Evolutionary conservation across 495 filamentous ascomycete genomes (phyloP).

Genomic region (Penicillium waksmanii): DNA sequence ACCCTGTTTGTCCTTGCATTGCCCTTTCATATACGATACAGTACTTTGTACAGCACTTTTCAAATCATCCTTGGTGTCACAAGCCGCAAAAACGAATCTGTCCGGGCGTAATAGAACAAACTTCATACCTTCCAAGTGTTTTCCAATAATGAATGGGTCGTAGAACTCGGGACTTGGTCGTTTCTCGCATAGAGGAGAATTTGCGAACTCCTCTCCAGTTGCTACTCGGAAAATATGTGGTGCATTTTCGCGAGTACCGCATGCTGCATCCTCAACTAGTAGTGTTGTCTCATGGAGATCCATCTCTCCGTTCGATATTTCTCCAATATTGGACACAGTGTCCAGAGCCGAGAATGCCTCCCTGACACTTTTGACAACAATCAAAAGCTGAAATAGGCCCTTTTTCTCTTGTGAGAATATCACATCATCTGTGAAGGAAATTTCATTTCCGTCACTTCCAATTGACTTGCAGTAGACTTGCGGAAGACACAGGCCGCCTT

Average conservation of each 20-base stretch:
- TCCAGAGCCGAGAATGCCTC: conserved; percentile 15
- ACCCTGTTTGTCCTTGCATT: neutral
- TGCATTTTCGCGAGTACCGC: neutral
- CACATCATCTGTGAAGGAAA: conserved; percentile 34
- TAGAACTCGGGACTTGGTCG: conserved; percentile 26
- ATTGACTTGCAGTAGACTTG: conserved; percentile 36
- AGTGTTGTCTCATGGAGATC: conserved; percentile 17
- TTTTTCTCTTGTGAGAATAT: conserved; percentile 22
- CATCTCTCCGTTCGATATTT: conserved; percentile 23
- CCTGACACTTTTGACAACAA: conserved; percentile 18
- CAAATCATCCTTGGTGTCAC: conserved; percentile 18
- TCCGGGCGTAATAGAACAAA: conserved; percentile 32
- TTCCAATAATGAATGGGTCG: conserved; percentile 23
- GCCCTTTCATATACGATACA: neutral
- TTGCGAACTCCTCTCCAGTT: conserved; percentile 26
- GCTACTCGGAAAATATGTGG: conserved; percentile 21
- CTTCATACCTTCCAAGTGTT: conserved; percentile 15
- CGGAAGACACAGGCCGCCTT: conserved; percentile 36
- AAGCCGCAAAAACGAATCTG: conserved; percentile 33
- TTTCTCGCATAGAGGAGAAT: conserved; percentile 23
- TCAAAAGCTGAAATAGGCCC: conserved; percentile 32
- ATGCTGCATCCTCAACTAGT: conserved; percentile 17
- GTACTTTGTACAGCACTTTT: neutral
- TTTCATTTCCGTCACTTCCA: neutral
- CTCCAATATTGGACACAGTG: conserved; percentile 15